phyloP scores from a whole-genome alignment of 2,329 filamentous ascomycete genomes.

The Graphiopsis chlorocephala region DNA sequence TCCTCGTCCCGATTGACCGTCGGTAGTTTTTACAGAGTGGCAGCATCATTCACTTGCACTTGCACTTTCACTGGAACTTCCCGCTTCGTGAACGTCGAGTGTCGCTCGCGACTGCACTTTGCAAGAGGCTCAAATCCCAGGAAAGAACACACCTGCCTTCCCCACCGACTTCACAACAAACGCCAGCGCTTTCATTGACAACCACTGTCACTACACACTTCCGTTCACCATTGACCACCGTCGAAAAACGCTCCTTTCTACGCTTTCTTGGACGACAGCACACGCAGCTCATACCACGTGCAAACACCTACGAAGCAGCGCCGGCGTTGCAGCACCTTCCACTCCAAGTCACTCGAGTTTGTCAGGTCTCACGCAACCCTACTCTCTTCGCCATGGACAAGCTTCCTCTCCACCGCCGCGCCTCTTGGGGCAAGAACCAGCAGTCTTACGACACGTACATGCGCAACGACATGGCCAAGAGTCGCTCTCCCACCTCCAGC shows the following conservation, averaged over 20 bases:
- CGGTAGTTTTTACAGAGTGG: not conserved
- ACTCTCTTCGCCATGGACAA: constrained; percentile 7
- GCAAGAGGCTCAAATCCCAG: not conserved
- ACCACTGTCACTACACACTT: not conserved
- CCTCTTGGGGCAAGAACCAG: constrained; percentile 28
- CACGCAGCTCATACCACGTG: not conserved
- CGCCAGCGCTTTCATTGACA: not conserved
- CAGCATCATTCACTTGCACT: constrained; percentile 8
- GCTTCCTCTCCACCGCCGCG: constrained; percentile 28
- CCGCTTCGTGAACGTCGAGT: not conserved
- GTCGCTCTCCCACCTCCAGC: constrained; percentile 19
- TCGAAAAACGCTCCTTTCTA: constrained; percentile 4
- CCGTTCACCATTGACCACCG: not conserved
- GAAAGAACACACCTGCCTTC: not conserved
- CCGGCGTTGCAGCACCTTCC: constrained; percentile 8
- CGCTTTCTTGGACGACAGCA: constrained; percentile 3
- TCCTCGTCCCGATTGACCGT: not conserved
- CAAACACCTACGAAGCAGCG: constrained; percentile 4
- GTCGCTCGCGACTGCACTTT: not conserved
- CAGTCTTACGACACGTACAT: constrained; percentile 26
- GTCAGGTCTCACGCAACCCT: not conserved
- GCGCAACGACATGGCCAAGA: constrained; percentile 23
- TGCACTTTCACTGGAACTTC: not conserved
- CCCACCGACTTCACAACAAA: not conserved
- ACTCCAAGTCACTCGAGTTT: not conserved